Evolutionary conservation across 208 protist genomes (phyloP), one percentile per base, ranked within the genome.

Genomic region (Entamoeba invadens): DNA sequence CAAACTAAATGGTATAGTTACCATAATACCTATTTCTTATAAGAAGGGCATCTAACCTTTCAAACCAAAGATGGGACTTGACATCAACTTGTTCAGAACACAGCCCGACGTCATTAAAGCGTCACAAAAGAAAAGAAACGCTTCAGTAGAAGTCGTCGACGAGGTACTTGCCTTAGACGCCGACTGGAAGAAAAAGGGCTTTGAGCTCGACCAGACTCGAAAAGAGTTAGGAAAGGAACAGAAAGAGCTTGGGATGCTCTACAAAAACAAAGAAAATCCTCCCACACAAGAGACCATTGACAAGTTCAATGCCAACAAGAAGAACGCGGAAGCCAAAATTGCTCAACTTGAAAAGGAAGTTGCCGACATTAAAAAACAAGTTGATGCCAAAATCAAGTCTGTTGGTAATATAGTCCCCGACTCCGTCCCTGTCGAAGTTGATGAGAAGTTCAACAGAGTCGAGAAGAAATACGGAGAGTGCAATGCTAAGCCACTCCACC

Each of bases 91-190:
- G 12, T 47, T 92, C 50, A 44, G 91, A 46, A 72, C 18, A 46
- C 45, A 95, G 31, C 46, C 92, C 45, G 94, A 95, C 3, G 8
- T 87, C 44, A 46, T 95, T 4, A 68, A 46, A 46, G 94, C 93
- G 46, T 93, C 92, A 44, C 92, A 95, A 68, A 31, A 92, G 44
- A 51, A 42, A 31, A 14, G 94, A n/a, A 38, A n/a, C 31, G 51
- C 51, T 42, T 0, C 31, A 25, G 72, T 92, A 68, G 72, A 92
- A 46, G 8, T 94, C 46, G 92, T 95, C 45, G 94, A 95, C 47
- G 44, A 94, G n/a, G 38, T 95, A 38, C 47, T 95, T 45, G 68
- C 4, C 8, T 25, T 93, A 6, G 94, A 95, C 46, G 16, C 4
- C 35, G 31, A 91, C 31, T 91, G 14, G 31, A 38, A 91, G 6